Evolutionary conservation across 495 filamentous ascomycete species (phyloP).

Genomic region (Entonaema liquescens): DNA sequence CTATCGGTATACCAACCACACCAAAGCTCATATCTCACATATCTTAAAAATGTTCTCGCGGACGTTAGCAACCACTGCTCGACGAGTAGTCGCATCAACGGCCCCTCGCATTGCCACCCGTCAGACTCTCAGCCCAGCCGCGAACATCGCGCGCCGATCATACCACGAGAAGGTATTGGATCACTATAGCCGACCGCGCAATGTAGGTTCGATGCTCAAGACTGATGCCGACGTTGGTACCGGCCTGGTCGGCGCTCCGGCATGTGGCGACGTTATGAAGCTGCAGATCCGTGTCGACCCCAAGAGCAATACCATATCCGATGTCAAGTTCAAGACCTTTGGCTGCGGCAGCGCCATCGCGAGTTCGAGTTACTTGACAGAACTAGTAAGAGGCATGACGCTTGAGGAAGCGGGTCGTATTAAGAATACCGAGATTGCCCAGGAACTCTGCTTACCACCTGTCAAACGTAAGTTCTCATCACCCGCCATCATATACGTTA

Average conservation of each 20-base stretch:
- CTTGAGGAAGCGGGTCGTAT: constrained; percentile 90
- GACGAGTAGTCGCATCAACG: constrained; percentile 41
- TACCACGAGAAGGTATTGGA: constrained; percentile 80
- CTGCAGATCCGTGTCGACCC: constrained; percentile 97
- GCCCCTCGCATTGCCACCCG: constrained; percentile 47
- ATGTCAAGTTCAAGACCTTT: constrained; percentile 99
- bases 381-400: constrained; percentile 94
- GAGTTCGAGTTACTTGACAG: constrained; percentile 87
- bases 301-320: constrained; percentile 84
- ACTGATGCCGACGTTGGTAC: constrained; percentile 90
- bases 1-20: not conserved
- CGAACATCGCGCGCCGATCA: constrained; percentile 53
- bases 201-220: constrained; percentile 93
- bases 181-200: constrained; percentile 92
- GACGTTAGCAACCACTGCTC: constrained; percentile 45
- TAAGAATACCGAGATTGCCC: constrained; percentile 95
- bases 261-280: constrained; percentile 97
- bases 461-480: constrained; percentile 76
- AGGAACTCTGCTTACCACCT: constrained; percentile 93
- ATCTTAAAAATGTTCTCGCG: constrained; percentile 42
- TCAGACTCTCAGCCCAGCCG: constrained; percentile 48
- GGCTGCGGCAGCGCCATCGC: constrained; percentile 97
- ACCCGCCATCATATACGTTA: not conserved
- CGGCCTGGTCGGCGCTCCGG: constrained; percentile 94
- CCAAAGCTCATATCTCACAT: not conserved